Conservation (phyloP, 2,329 filamentous ascomycete genomes). For the Phialophora expanda region DNA sequence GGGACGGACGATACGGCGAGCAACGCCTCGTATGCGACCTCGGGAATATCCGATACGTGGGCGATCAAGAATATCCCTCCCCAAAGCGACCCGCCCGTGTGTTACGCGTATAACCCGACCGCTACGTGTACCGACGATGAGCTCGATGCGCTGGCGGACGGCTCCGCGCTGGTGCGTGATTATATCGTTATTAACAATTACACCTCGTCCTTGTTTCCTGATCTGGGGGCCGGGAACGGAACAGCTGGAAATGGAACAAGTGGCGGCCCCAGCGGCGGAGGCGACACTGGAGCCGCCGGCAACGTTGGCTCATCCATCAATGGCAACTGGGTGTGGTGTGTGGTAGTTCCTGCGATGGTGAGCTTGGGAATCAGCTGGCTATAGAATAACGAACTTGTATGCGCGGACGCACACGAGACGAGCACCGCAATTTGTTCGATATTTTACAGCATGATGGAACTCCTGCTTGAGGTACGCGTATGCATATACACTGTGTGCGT, state of each 20-base stretch:
- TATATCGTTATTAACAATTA: slow-evolving; percentile 51
- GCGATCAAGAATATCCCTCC: slow-evolving; percentile 46
- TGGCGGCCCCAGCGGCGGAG: not conserved
- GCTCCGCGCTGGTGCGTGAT: slow-evolving; percentile 54
- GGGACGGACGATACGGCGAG: slow-evolving; percentile 36
- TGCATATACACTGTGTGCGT: no score
- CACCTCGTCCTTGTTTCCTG: slow-evolving; percentile 11
- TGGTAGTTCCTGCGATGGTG: not conserved
- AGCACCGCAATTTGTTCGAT: no score
- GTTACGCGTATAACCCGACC: slow-evolving; percentile 51
- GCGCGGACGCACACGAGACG: no score
- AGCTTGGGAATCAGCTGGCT: not conserved
- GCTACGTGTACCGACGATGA: slow-evolving; percentile 54
- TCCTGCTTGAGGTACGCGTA: no score
- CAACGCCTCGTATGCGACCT: slow-evolving; percentile 17
- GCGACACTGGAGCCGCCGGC: not conserved
- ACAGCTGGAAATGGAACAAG: not conserved
- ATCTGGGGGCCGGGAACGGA: not conserved
- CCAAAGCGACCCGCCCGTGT: slow-evolving; percentile 49
- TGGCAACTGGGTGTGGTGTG: not conserved
- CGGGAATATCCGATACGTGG: slow-evolving; percentile 21
- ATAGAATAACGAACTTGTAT: not conserved
- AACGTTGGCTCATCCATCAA: not conserved
- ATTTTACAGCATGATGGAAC: no score
- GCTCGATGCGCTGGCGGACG: slow-evolving; percentile 49